Evolutionary conservation across 2,329 filamentous ascomycete genomes (phyloP), one percentile per base, ranked within the genome.

Genomic region (Ceratocystis eucalypticola): DNA sequence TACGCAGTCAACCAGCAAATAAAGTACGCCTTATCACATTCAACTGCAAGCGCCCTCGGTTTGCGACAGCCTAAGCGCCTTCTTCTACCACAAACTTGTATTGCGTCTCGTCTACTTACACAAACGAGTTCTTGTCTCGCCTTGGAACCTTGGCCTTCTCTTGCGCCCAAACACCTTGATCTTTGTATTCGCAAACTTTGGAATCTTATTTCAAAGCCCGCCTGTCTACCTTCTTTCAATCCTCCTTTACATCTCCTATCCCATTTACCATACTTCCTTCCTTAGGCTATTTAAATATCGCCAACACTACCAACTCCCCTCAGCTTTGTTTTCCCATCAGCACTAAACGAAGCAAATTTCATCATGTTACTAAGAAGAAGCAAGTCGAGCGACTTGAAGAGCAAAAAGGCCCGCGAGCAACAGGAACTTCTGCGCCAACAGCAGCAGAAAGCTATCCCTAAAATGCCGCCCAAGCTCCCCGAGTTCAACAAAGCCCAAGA

Each of bases 361-460:
- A 79, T 79, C 72, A 81, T 82, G 76, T 82, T 89, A 73, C 80
- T 88, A 69, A 82, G 85, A 75, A 83, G 86, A 71, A 82, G 82
- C 73, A 88, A 88, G 74, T 88, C 85, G 67, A 82, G 82, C 68
- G 85, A 89, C 70, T 74, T 88, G 67, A 83, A 83, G 71, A 79
- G 78, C 70, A 84, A 81, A 75, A 87, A 85, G 78, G 79, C 77
- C 72, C 87, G 84, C 77, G 79, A 78, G 72, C 80, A 84, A 75
- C 79, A 81, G 70, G 78, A 78, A 70, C 79, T 82, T 72, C 74
- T 80, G 66, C 65, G 65, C 53, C 78, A 81, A 72, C 78, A 79
- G 69, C 79, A 78, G 70, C 77, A 80, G 71, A 76, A 76, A 59
- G 73, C 77, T 68, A 74, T 79, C 68, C 74, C 76, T 71, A 80